Evolutionary conservation across 2,329 filamentous ascomycete species (phyloP).

Genomic region (Mariannaea elegans): DNA sequence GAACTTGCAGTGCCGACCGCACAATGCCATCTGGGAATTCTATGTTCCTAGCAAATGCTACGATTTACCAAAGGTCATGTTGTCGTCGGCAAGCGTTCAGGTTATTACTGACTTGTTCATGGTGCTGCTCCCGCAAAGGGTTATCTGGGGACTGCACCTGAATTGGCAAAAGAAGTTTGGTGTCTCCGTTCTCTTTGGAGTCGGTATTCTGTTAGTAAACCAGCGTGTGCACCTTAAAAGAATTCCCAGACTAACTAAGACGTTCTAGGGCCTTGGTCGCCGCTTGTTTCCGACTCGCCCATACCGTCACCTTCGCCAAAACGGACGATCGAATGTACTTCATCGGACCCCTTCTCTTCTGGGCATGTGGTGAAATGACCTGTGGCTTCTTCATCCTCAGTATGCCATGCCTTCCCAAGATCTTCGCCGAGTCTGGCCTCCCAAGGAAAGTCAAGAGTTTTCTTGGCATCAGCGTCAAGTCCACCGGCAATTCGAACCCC

Average conservation of each 20-base stretch:
- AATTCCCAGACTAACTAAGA: neutral
- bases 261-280: slow-evolving; percentile 49
- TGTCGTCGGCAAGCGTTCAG: slow-evolving; percentile 18
- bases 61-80: slow-evolving; percentile 14
- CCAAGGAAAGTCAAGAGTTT: slow-evolving; percentile 6
- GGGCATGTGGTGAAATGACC: slow-evolving; percentile 55
- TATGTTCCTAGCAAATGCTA: slow-evolving; percentile 19
- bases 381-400: slow-evolving; percentile 55
- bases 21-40: slow-evolving; percentile 25
- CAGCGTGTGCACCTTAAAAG: no score
- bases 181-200: slow-evolving; percentile 20
- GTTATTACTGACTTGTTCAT: slow-evolving; percentile 21
- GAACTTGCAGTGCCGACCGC: slow-evolving; percentile 24
- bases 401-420: slow-evolving; percentile 50
- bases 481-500: neutral
- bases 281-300: slow-evolving; percentile 48
- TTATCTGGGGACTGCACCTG: slow-evolving; percentile 24
- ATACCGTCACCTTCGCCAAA: slow-evolving; percentile 43
- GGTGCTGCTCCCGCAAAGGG: slow-evolving; percentile 18
- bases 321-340: slow-evolving; percentile 46
- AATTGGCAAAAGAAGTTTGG: slow-evolving; percentile 23
- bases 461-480: slow-evolving; percentile 17
- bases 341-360: slow-evolving; percentile 52
- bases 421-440: slow-evolving; percentile 35
- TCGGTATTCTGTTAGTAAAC: slow-evolving; percentile 20